These are phyloP conservation scores for Melaleuca alternifolia DNA, from an alignment of 345 rosid genomes.

Conservation along the genomic window DNA sequence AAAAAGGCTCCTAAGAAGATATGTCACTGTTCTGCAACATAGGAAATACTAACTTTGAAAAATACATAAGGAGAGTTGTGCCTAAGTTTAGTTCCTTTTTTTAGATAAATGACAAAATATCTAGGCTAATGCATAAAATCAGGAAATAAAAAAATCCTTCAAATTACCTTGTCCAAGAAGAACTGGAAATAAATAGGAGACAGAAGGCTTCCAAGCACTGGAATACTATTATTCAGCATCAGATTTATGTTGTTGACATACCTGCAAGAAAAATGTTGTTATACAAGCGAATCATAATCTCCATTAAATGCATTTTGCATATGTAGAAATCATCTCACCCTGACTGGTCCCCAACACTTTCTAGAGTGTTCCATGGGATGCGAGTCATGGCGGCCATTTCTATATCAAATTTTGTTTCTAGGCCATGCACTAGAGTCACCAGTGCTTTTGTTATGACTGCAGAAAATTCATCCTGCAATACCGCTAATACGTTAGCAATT, in stretches of 20 bases:
- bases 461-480: constrained; percentile 88
- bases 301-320: neutral
- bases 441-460: constrained; percentile 85
- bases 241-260: constrained; percentile 56
- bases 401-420: constrained; percentile 90
- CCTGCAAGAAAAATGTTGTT: constrained; percentile 37
- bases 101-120: neutral
- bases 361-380: constrained; percentile 93
- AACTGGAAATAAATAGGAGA: constrained; percentile 64
- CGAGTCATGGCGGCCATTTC: constrained; percentile 98
- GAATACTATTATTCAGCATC: constrained; percentile 50
- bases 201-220: constrained; percentile 57
- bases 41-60: neutral
- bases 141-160: neutral
- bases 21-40: neutral
- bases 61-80: neutral
- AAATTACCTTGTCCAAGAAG: constrained; percentile 68
- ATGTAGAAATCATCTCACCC: constrained; percentile 33
- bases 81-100: neutral
- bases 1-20: neutral
- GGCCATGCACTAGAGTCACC: constrained; percentile 82
- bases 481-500: neutral
- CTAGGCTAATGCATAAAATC: neutral
- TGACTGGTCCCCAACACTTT: constrained; percentile 98
- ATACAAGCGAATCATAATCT: neutral